Evolutionary conservation across 805 yeast genomes (phyloP).

Genomic region (Starmerella stigmatis): DNA sequence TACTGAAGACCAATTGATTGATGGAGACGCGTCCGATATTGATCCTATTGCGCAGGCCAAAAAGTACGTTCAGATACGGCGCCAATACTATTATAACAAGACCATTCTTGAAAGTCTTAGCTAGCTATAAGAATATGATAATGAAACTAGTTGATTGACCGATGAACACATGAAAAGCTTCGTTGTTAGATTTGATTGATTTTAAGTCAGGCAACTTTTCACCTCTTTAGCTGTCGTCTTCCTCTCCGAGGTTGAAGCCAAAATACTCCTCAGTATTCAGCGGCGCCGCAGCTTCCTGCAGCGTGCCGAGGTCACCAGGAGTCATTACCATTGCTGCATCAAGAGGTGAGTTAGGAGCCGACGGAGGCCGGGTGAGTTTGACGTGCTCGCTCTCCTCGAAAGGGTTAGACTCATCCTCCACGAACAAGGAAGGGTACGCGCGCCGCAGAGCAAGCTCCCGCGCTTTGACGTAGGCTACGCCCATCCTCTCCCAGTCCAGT

Average conservation of each 20-base stretch:
- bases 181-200: background rate
- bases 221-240: slow-evolving; percentile 18
- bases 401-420: slow-evolving; percentile 29
- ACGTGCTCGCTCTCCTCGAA: slow-evolving; percentile 27
- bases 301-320: slow-evolving; percentile 95
- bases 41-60: slow-evolving; percentile 6
- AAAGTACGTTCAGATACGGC: background rate
- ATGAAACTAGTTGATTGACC: too few species aligned
- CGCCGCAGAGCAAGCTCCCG: slow-evolving; percentile 82
- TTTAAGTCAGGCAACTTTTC: background rate
- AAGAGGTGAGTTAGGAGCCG: slow-evolving; percentile 96
- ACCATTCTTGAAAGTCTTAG: slow-evolving; percentile 2
- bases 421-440: slow-evolving; percentile 81
- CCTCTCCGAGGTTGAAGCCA: slow-evolving; percentile 36
- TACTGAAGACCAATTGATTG: background rate
- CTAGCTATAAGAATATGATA: too few species aligned
- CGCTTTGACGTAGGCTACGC: slow-evolving; percentile 89
- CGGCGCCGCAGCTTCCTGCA: slow-evolving; percentile 75
- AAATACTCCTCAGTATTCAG: slow-evolving; percentile 63
- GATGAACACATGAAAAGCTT: too few species aligned
- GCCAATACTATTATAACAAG: background rate
- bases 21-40: background rate
- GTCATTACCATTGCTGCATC: slow-evolving; percentile 72
- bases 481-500: slow-evolving; percentile 97
- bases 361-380: slow-evolving; percentile 80